Percentiles rank a stretch among this genome's conserved stretches.
phyloP scores from a whole-genome alignment of 179 eudicot species.

The Sideroxylon spinosum region DNA sequence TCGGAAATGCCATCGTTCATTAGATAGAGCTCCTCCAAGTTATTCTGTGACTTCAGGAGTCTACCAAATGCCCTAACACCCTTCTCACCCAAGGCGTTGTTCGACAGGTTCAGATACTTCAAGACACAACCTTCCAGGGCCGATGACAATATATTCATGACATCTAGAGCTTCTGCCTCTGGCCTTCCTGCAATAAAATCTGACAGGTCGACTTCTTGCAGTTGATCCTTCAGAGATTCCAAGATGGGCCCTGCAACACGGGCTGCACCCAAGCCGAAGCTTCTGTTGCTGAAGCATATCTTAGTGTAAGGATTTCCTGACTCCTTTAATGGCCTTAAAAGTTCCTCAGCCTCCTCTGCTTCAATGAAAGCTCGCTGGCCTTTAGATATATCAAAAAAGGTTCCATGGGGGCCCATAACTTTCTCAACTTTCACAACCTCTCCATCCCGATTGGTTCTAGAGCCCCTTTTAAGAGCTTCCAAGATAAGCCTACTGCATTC shows the following conservation, averaged over 20 bases:
- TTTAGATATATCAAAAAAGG: conserved; percentile 47
- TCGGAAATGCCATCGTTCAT: conserved; percentile 57
- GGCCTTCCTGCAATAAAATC: conserved; percentile 56
- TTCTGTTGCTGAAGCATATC: conserved; percentile 56
- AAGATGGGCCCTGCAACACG: conserved; percentile 38
- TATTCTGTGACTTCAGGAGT: conserved; percentile 41
- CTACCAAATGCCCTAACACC: conserved; percentile 51
- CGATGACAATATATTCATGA: conserved; percentile 46
- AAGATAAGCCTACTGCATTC: conserved; percentile 48
- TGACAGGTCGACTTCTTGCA: conserved; percentile 49
- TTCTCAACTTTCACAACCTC: conserved; percentile 15
- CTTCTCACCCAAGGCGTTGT: conserved; percentile 63
- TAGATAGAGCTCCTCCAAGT: conserved; percentile 51
- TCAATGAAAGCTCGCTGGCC: conserved; percentile 39
- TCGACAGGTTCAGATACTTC: conserved; percentile 40
- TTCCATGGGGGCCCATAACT: conserved; percentile 21
- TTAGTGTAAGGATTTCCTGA: conserved; percentile 37
- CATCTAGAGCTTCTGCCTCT: conserved; percentile 55
- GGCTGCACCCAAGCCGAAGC: conserved; percentile 52
- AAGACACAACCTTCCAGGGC: conserved; percentile 41
- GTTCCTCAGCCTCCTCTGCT: conserved; percentile 40
- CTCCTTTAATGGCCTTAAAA: conserved; percentile 36
- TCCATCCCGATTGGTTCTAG: conserved; percentile 27
- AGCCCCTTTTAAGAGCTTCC: conserved; percentile 46
- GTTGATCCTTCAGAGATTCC: conserved; percentile 36